Percentiles rank a stretch among this genome's conserved stretches.
Evolutionary conservation across 345 rosid genomes (phyloP).

Genomic region (Lepidium sativum): DNA sequence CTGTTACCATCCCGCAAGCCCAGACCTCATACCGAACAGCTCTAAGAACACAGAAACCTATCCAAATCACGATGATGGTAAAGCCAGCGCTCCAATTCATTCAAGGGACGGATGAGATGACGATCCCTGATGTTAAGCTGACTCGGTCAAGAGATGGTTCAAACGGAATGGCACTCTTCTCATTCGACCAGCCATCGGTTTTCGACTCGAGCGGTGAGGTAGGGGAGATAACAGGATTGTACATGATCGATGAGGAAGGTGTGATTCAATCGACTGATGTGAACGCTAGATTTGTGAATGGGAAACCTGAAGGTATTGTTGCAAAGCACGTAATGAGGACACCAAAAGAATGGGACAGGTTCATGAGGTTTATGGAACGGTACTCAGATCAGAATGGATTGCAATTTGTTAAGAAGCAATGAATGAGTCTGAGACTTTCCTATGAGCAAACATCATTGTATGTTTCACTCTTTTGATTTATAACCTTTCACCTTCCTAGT

Average conservation of each 20-base stretch:
- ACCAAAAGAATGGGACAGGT: slow-evolving; percentile 87
- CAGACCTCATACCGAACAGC: slow-evolving; percentile 10
- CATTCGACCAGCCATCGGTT: slow-evolving; percentile 79
- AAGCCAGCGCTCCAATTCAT: slow-evolving; percentile 77
- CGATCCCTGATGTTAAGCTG: slow-evolving; percentile 72
- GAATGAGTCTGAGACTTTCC: neutral
- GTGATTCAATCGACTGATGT: slow-evolving; percentile 88
- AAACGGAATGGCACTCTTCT: slow-evolving; percentile 77
- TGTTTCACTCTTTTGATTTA: slow-evolving; percentile 2
- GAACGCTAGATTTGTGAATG: slow-evolving; percentile 81
- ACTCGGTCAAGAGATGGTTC: slow-evolving; percentile 83
- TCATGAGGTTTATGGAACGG: slow-evolving; percentile 97
- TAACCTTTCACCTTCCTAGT: neutral
- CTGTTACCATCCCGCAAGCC: slow-evolving; percentile 26
- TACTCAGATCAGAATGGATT: slow-evolving; percentile 82
- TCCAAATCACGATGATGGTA: slow-evolving; percentile 49
- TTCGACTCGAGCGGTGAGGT: slow-evolving; percentile 81
- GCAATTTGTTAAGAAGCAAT: slow-evolving; percentile 72
- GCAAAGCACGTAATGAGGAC: slow-evolving; percentile 79
- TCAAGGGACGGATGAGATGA: slow-evolving; percentile 87
- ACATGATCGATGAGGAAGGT: slow-evolving; percentile 96
- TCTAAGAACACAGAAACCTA: slow-evolving; percentile 10
- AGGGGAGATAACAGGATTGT: slow-evolving; percentile 90
- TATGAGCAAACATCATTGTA: slow-evolving; percentile 18
- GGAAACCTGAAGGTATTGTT: slow-evolving; percentile 79